These are phyloP conservation scores for Lichtheimia hyalospora DNA, from an alignment of 371 early-diverging fungal genomes.

Conservation along the genomic window DNA sequence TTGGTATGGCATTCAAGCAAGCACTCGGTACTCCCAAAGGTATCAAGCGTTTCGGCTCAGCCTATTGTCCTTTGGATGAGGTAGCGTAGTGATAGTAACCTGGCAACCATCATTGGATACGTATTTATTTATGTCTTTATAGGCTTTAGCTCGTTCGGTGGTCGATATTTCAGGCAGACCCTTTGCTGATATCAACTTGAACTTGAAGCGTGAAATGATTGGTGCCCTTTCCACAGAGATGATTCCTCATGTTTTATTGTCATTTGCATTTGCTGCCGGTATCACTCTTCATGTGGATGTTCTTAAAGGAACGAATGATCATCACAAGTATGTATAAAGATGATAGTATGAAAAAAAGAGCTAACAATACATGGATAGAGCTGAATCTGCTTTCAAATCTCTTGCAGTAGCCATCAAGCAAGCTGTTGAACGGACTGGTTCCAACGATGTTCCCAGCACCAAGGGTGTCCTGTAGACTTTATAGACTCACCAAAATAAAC, in stretches of 20 bases:
- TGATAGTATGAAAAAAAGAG: neutral
- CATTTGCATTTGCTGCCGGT: conserved; percentile 89
- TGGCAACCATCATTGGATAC: neutral
- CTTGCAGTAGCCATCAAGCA: conserved; percentile 91
- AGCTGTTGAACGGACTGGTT: conserved; percentile 81
- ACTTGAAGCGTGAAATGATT: conserved; percentile 87
- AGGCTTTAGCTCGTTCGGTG: conserved; percentile 91
- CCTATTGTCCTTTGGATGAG: conserved; percentile 95
- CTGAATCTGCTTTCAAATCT: conserved; percentile 96
- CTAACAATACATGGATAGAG: conserved; percentile 42
- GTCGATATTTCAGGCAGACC: conserved; percentile 97
- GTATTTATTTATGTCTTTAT: conserved; percentile 6
- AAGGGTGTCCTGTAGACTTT: conserved; percentile 80
- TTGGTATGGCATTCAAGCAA: conserved; percentile 90
- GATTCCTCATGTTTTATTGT: conserved; percentile 93
- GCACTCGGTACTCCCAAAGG: conserved; percentile 91
- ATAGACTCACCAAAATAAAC: too few relatives aligned
- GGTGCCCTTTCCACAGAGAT: conserved; percentile 92
- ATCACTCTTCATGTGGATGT: conserved; percentile 96
- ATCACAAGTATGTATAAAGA: conserved; percentile 70
- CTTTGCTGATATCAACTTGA: conserved; percentile 78
- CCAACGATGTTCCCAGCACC: conserved; percentile 88
- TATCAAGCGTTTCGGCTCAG: conserved; percentile 92
- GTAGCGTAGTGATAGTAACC: conserved; percentile 27
- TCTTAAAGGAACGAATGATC: conserved; percentile 90